Conservation (phyloP, 176 grass and related monocot species). For the Areca catechu region DNA sequence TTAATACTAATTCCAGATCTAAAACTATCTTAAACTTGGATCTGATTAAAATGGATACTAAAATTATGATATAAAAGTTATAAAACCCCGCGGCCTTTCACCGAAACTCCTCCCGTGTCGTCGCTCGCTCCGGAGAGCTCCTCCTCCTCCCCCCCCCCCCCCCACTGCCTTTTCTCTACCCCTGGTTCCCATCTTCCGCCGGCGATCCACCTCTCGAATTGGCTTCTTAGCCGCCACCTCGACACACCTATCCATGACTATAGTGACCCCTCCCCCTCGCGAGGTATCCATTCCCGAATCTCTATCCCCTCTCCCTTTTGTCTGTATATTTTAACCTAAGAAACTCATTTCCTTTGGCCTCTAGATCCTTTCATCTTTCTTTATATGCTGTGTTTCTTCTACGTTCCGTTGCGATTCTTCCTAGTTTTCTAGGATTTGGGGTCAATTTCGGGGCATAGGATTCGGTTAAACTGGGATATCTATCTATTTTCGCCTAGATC, state of each 20-base stretch:
- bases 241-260: constrained; percentile 11
- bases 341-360: too few species aligned
- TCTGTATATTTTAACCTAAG: too few species aligned
- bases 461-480: not conserved
- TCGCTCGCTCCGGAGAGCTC: not conserved
- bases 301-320: not conserved
- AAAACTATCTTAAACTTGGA: too few species aligned
- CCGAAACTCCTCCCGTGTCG: too few species aligned
- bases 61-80: too few species aligned
- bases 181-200: not conserved
- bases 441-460: not conserved
- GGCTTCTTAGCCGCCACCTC: not conserved
- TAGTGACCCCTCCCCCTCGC: constrained; percentile 33
- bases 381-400: too few species aligned
- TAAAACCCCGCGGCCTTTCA: too few species aligned
- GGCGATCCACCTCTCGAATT: constrained; percentile 5
- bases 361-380: too few species aligned
- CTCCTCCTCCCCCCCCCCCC: not conserved
- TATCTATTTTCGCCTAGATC: too few species aligned
- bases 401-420: not conserved
- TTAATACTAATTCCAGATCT: too few species aligned
- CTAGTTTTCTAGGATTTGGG: constrained; percentile 2
- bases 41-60: too few species aligned
- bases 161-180: not conserved
- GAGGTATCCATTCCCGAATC: constrained; percentile 29